Percentiles rank a stretch among this genome's conserved stretches.
Conservation (phyloP, 2,329 filamentous ascomycete genomes). For the Epicoccum sorghinum region DNA sequence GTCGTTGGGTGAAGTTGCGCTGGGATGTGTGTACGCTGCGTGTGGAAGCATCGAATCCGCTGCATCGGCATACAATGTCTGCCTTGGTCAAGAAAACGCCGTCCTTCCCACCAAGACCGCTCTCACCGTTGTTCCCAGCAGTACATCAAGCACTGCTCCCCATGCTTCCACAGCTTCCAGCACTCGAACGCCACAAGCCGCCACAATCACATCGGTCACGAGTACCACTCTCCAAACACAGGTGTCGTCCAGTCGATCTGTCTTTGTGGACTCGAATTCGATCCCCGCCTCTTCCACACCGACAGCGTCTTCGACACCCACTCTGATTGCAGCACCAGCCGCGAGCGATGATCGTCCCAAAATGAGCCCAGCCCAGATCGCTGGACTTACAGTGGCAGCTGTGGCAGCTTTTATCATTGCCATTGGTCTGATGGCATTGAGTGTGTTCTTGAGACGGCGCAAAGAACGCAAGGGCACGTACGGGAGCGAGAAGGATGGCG, state of each 20-base stretch:
- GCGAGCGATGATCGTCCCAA: conserved; percentile 25
- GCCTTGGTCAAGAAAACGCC: conserved; percentile 42
- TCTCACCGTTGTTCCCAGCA: conserved; percentile 38
- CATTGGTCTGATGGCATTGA: conserved; percentile 47
- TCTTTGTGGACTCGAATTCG: conserved; percentile 36
- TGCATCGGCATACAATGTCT: conserved; percentile 44
- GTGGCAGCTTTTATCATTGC: conserved; percentile 46
- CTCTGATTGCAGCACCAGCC: conserved; percentile 17
- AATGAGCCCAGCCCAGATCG: conserved; percentile 48
- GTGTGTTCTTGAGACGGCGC: conserved; percentile 43
- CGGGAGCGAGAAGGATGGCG: conserved; percentile 30
- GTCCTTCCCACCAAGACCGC: conserved; percentile 46
- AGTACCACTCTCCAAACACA: conserved; percentile 20
- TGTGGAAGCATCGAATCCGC: conserved; percentile 36
- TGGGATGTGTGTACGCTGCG: conserved; percentile 45
- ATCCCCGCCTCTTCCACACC: conserved; percentile 31
- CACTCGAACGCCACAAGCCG: conserved; percentile 12
- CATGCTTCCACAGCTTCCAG: conserved; percentile 13
- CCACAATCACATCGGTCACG: conserved; percentile 17
- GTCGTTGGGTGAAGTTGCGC: conserved; percentile 46
- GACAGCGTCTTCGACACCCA: conserved; percentile 20
- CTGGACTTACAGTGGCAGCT: conserved; percentile 46
- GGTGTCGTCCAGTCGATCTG: conserved; percentile 25
- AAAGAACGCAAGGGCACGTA: conserved; percentile 36
- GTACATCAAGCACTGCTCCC: conserved; percentile 22